Evolutionary conservation across 176 grass and related monocot genomes (phyloP).

Genomic region (Elymus sibiricus): DNA sequence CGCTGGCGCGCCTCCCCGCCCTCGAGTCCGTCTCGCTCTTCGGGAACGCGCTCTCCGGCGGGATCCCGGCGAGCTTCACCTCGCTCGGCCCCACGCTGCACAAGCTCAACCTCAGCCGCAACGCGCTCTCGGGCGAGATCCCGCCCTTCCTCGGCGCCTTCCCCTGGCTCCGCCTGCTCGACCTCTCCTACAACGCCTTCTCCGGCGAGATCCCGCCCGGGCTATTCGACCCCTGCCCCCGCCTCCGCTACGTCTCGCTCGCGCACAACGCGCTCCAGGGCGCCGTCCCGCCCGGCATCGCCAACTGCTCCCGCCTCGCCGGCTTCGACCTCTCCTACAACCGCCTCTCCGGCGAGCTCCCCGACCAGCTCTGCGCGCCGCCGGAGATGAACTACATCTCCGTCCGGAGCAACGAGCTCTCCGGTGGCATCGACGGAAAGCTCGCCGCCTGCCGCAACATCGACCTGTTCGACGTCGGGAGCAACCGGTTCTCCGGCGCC

Average conservation of each 20-base stretch:
- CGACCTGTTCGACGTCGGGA: constrained; percentile 77
- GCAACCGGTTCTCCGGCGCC: constrained; percentile 64
- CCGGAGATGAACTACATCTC: constrained; percentile 78
- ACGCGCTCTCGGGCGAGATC: constrained; percentile 64
- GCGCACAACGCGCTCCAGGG: constrained; percentile 77
- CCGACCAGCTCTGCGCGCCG: constrained; percentile 59
- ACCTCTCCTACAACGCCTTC: constrained; percentile 93
- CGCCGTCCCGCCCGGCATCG: constrained; percentile 50
- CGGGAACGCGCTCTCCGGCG: constrained; percentile 59
- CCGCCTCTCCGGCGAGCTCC: constrained; percentile 72
- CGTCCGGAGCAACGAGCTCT: constrained; percentile 63
- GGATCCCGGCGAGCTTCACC: constrained; percentile 33
- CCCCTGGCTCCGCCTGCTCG: constrained; percentile 69
- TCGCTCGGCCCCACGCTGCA: constrained; percentile 47
- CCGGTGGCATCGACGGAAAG: constrained; percentile 49
- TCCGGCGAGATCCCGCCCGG: constrained; percentile 60
- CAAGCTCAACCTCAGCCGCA: constrained; percentile 96
- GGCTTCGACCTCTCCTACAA: constrained; percentile 98
- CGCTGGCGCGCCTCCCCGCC: constrained; percentile 45
- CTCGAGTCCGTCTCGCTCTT: constrained; percentile 91
- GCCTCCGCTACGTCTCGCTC: constrained; percentile 86
- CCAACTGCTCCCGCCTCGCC: constrained; percentile 58
- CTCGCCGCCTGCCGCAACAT: constrained; percentile 54
- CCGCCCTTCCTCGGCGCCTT: constrained; percentile 62
- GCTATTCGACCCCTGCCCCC: constrained; percentile 69